Percentiles rank a stretch among this genome's conserved stretches.
Evolutionary conservation across 129 eudicot species (phyloP).

Genomic region (Smallanthus sonchifolius): DNA sequence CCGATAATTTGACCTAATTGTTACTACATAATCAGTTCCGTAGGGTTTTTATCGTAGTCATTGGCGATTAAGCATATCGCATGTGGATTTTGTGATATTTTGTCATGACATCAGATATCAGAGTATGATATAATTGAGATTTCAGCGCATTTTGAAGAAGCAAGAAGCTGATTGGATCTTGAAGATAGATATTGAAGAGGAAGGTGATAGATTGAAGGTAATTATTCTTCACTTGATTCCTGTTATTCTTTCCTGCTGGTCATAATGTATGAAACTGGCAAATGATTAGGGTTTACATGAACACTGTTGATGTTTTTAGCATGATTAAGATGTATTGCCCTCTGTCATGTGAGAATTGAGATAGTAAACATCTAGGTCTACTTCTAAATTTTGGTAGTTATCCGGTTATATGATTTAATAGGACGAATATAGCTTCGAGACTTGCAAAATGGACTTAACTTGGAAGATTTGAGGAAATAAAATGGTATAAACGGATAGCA

Average conservation of each 20-base stretch:
- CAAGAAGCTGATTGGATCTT: constrained; percentile 99
- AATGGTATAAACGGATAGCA: constrained; percentile 8
- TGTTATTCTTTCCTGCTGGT: background rate
- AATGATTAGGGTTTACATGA: constrained; percentile 11
- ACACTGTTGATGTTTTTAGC: background rate
- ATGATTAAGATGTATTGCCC: background rate
- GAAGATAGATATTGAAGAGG: constrained; percentile 82
- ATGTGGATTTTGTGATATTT: background rate
- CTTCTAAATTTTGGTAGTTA: background rate
- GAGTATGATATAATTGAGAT: constrained; percentile 88
- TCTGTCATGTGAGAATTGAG: background rate
- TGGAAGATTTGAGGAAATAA: background rate
- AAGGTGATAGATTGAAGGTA: constrained; percentile 89
- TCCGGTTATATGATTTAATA: constrained; percentile 4
- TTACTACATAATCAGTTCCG: background rate
- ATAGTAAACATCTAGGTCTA: background rate
- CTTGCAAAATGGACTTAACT: background rate
- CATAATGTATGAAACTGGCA: background rate
- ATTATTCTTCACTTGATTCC: background rate
- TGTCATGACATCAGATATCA: constrained; percentile 46
- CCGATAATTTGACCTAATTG: constrained; percentile 19
- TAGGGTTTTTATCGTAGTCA: background rate
- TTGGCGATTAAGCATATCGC: background rate
- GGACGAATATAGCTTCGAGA: background rate
- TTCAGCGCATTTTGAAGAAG: constrained; percentile 92